Base-by-base conservation (phyloP, 495 filamentous ascomycete genomes). In the Lasiosphaeria hispida region DNA sequence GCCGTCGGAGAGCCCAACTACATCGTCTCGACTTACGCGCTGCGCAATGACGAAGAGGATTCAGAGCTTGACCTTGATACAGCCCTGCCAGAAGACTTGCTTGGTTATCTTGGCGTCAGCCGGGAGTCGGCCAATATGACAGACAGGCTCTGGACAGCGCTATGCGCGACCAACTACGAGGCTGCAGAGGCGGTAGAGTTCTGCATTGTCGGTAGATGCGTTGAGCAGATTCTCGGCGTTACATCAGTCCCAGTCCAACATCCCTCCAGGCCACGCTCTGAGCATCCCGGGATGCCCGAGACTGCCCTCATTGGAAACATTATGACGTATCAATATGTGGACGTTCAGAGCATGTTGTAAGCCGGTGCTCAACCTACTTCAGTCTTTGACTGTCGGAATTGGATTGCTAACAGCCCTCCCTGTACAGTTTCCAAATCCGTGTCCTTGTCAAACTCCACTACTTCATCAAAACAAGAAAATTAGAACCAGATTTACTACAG, bases 171-270 rank as follows among this genome's bases (percentile, higher is more conserved):
- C 10, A 61, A 61, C 53, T 61, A 61, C 18, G 59, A 61, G 33
- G 59, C 59, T 2, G 48, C 53, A 3, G 59, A 61, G 39, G 59
- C 59, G 8, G 59, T 61, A 19, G 59, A 61, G 40, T 57, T 61
- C n/a, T 61, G 59, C 53, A 43, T 61, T 11, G 53, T 61, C 11
- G 59, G 53, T 6, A 44, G 53, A 35, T 57, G 59, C 38, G 59
- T 61, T 10, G 59, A 61, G 43, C 59, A 61, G 47, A 53, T 61
- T 33, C 48, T 61, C 9, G 53, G 53, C 10, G 48, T 61, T 14
- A 61, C 59, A n/a, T 61, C 59, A 1, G 19, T 61, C 17, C 59
- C 59, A 3, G 54, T 49, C 37, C 33, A 44, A 15, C 42, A 15
- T n/a, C 54, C 42, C 7, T 23, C 42, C 2, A 1, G 3, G 0